A percentile compares a stretch with the other conserved stretches of the same genome.
Conservation (phyloP, 192 early-diverging fungal species). For the Geranomyces michiganensis region DNA sequence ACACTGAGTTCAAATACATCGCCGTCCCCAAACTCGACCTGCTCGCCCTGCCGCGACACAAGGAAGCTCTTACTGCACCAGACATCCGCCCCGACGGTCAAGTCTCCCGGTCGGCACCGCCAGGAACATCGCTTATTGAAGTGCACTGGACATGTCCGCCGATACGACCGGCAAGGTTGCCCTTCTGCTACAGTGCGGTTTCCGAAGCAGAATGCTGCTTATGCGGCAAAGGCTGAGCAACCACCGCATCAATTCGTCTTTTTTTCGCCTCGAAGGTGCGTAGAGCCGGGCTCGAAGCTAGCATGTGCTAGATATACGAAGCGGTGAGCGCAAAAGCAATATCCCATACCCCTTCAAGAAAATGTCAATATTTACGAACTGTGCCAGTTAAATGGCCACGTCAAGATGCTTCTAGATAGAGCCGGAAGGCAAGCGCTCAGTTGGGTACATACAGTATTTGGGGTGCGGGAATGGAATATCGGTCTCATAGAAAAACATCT, state of each 20-base stretch:
- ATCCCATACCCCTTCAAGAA: background rate
- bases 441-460: no score
- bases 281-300: no score
- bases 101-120: background rate
- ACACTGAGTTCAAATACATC: background rate
- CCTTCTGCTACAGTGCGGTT: no score
- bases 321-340: no score
- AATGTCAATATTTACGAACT: conserved; percentile 4
- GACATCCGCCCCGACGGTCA: background rate
- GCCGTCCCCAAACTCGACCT: background rate
- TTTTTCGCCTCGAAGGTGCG: no score
- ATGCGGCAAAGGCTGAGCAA: no score
- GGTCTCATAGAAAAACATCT: no score
- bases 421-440: background rate
- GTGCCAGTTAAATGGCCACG: background rate
- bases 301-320: no score
- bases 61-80: conserved; percentile 6
- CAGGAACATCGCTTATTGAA: background rate
- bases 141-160: background rate
- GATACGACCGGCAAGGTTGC: no score
- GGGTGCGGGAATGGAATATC: no score
- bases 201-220: no score
- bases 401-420: background rate
- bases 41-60: background rate
- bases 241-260: no score